phyloP scores from a whole-genome alignment of 1,139 yeast species.

The Lodderomyces metapsilosis region DNA sequence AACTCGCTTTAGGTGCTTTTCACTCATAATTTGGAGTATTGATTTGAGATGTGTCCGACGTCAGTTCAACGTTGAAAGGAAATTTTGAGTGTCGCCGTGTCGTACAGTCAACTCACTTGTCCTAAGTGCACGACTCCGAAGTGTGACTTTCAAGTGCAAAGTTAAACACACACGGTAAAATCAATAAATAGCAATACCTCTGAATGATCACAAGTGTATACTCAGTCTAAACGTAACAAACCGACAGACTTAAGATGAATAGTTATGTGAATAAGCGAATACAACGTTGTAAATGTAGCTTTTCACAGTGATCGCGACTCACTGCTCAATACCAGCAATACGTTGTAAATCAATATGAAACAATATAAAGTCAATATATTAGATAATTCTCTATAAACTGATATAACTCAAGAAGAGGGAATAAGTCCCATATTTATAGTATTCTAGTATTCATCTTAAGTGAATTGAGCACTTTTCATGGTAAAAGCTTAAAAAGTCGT shows the following conservation, averaged over 20 bases:
- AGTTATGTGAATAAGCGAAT: not conserved
- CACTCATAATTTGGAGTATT: conserved; percentile 40
- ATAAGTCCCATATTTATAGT: not conserved
- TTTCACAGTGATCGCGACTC: not conserved
- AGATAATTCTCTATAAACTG: not conserved
- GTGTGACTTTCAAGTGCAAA: not conserved
- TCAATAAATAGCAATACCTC: not conserved
- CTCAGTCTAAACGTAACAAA: not conserved
- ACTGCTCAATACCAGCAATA: not conserved
- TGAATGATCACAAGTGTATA: not conserved
- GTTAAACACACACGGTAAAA: not conserved
- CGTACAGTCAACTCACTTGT: too few species aligned
- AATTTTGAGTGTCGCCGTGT: too few species aligned
- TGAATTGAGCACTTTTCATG: not conserved
- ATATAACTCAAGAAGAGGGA: not conserved
- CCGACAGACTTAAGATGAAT: not conserved
- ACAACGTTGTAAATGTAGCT: not conserved
- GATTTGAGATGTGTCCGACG: too few species aligned
- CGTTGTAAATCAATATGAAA: not conserved
- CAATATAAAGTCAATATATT: not conserved
- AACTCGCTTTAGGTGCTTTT: conserved; percentile 39
- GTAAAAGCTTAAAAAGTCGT: not conserved
- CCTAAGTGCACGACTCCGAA: too few species aligned
- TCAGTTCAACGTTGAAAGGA: too few species aligned
- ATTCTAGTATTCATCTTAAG: not conserved